A percentile compares a stretch with the other conserved stretches of the same genome.
phyloP scores from a whole-genome alignment of 1,284 basidiomycete species.

The Malassezia equina region DNA sequence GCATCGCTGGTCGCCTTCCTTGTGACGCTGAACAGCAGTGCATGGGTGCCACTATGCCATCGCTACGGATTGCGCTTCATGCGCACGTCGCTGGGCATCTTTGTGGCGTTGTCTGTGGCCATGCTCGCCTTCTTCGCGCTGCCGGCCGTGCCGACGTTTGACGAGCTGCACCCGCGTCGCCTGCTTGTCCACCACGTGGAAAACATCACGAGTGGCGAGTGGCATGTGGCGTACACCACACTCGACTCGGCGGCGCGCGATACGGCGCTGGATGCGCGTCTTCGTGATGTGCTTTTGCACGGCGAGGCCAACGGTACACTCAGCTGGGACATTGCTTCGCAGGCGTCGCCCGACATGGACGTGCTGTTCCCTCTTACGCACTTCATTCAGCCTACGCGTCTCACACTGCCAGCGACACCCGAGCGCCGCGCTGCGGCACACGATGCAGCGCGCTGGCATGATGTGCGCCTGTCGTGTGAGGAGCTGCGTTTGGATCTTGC shows the following conservation, averaged over 20 bases:
- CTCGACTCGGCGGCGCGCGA: constrained; percentile 76
- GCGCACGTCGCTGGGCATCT: constrained; percentile 52
- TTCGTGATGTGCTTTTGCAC: constrained; percentile 57
- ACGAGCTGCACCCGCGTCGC: constrained; percentile 75
- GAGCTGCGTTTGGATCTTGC: constrained; percentile 57
- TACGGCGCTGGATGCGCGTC: constrained; percentile 56
- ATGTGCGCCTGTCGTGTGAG: constrained; percentile 10
- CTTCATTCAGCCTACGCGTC: constrained; percentile 69
- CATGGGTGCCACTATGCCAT: constrained; percentile 59
- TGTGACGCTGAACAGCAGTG: constrained; percentile 55
- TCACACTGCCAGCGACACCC: constrained; percentile 54
- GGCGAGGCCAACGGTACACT: constrained; percentile 34
- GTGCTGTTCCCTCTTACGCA: constrained; percentile 60
- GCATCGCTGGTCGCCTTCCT: constrained; percentile 57
- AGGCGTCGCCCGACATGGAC: constrained; percentile 44
- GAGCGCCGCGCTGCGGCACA: background rate
- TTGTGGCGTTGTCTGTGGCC: constrained; percentile 52
- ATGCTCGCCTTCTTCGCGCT: constrained; percentile 57
- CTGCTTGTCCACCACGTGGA: constrained; percentile 75
- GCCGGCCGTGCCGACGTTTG: constrained; percentile 59
- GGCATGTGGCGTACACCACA: constrained; percentile 69
- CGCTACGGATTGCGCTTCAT: constrained; percentile 54
- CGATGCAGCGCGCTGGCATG: constrained; percentile 5
- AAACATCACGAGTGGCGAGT: constrained; percentile 62
- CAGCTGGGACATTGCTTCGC: constrained; percentile 33